These are phyloP conservation scores for Neurospora sp. DNA, from an alignment of 495 filamentous ascomycete genomes.

Conservation along the genomic window DNA sequence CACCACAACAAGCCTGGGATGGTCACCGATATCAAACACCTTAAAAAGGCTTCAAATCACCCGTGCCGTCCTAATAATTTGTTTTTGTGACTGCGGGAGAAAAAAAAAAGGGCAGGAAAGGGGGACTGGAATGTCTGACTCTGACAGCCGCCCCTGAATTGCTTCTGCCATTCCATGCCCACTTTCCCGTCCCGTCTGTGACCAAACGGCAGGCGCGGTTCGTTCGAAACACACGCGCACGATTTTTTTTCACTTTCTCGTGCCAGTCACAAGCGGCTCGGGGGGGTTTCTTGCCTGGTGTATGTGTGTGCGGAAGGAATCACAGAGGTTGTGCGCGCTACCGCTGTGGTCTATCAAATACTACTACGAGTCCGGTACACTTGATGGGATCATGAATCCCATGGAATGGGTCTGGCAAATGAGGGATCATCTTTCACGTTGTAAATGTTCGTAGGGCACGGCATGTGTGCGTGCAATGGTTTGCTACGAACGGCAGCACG, in stretches of 20 bases:
- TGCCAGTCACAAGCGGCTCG: neutral
- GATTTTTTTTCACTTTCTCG: neutral
- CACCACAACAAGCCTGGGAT: neutral
- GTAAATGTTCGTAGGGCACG: neutral
- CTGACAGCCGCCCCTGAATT: neutral
- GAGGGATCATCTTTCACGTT: neutral
- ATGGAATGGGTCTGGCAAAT: neutral
- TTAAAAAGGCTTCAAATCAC: neutral
- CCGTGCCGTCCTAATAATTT: neutral
- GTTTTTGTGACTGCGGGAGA: neutral
- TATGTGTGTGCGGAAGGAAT: neutral
- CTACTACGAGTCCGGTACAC: neutral
- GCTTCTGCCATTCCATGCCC: neutral
- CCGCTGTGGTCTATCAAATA: too few relatives aligned
- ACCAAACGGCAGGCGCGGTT: neutral
- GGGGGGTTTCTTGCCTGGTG: neutral
- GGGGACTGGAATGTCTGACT: neutral
- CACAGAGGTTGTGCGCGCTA: neutral
- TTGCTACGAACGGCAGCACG: neutral
- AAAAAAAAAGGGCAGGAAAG: neutral
- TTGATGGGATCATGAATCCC: neutral
- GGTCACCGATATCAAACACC: neutral
- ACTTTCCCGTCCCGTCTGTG: neutral
- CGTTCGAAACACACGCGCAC: neutral
- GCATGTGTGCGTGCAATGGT: neutral